Evolutionary conservation across 164 flowering plant genomes (phyloP), one percentile per base, ranked within the genome.

Genomic region (Saururus chinensis): DNA sequence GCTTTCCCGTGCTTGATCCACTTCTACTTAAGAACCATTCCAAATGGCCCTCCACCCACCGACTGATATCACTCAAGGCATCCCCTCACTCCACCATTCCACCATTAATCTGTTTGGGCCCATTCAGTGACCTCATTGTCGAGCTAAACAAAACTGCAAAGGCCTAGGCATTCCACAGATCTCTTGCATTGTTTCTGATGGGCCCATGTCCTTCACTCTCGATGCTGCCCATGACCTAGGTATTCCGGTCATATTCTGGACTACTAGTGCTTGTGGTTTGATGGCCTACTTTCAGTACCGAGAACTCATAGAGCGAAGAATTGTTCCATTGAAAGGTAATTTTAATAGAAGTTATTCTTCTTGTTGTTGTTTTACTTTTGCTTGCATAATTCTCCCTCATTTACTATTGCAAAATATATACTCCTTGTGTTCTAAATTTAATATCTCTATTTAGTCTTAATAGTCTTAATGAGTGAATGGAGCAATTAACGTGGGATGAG

Each of bases 21-120:
- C n/a, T n/a, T n/a, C n/a, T n/a, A n/a, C n/a, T 79, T 74, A 66
- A 71, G 56, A 37, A 30, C 75, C 61, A 64, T 64, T 19, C 67
- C 67, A 0, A 81, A 79, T 45, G 83, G 83, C 9, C 75, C 77
- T 24, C 81, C 83, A 0, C 72, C 74, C 79, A 11, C 68, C 73
- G 21, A 64, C 24, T 5, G 76, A 75, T 53, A 66, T 59, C 30
- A 77, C 79, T 13, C 83, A 77, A 60, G 70, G 73, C 51, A 57
- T 75, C 53, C 69, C 77, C 11, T 24, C 67, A 0, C 70, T 80
- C 22, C 66, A 76, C 25, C 37, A 20, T 2, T 66, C 74, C 57
- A 69, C 71, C 25, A 19, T 54, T 23, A 63, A 59, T 52, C 49
- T 71, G 73, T 57, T 37, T 65, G 40, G 68, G 20, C 11, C 83